phyloP scores from a whole-genome alignment of 225 moss, liverwort and hornwort genomes.

The Thuidium tamariscinum region DNA sequence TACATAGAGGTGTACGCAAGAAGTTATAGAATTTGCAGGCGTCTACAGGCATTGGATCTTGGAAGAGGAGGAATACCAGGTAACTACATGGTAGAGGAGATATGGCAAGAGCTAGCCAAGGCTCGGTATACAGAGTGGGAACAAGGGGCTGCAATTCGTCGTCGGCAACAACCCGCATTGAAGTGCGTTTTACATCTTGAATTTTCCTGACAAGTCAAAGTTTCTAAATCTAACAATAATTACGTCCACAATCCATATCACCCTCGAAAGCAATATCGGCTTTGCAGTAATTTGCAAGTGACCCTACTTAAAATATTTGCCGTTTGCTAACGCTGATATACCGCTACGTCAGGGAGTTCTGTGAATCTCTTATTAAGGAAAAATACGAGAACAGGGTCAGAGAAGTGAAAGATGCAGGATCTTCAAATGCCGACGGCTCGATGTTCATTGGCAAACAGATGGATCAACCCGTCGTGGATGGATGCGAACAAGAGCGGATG shows the following conservation, averaged over 20 bases:
- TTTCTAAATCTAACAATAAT: background rate
- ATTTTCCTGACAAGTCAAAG: background rate
- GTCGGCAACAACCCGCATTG: conserved; percentile 34
- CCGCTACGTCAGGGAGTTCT: conserved; percentile 31
- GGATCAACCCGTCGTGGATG: background rate
- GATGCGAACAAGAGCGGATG: background rate
- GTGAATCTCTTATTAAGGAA: conserved; percentile 47
- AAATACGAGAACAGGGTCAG: conserved; percentile 35
- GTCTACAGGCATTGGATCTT: conserved; percentile 64
- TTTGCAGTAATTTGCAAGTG: background rate
- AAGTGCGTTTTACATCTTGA: conserved; percentile 20
- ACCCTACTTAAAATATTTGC: background rate
- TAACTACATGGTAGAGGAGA: conserved; percentile 75
- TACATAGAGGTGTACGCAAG: background rate
- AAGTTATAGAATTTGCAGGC: background rate
- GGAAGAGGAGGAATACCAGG: conserved; percentile 67
- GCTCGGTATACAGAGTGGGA: conserved; percentile 70
- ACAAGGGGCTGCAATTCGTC: conserved; percentile 33
- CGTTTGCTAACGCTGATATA: background rate
- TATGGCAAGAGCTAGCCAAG: conserved; percentile 83
- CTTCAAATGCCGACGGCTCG: background rate
- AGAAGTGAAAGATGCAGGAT: conserved; percentile 24
- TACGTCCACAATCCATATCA: background rate
- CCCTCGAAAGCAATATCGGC: background rate
- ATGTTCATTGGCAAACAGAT: conserved; percentile 1